Evolutionary conservation across 2,329 filamentous ascomycete species (phyloP), one percentile per base, ranked within the genome.

Genomic region (Xylariales sp.): DNA sequence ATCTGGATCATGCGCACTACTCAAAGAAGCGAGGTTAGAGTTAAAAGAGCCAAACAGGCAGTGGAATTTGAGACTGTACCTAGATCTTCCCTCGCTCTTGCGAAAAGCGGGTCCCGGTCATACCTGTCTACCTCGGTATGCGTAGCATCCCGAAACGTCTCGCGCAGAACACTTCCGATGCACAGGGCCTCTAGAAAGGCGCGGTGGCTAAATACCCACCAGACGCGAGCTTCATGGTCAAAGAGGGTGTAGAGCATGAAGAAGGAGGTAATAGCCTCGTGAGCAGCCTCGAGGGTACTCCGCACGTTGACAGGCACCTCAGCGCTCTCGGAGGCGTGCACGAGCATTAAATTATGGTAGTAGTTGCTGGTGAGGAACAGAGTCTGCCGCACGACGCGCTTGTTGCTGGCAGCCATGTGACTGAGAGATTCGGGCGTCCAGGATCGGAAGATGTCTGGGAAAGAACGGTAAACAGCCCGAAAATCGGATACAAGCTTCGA

Each of bases 151-250:
- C 62, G 65, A 4, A 59, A 53, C 15, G 69, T 65, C 54, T 81
- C 75, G 28, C 69, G 64, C 40, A 83, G 56, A 17, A 81, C 70
- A 44, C 72, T 74, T 16, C 77, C 76, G 33, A 85, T 85, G 60
- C 78, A 86, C 53, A 82, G 57, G 21, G 83, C 83, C 65, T 90
- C 85, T 37, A 90, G 70, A 53, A 90, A 90, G 0, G 85, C 85
- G 2, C 86, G 69, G 55, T 90, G 86, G 56, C 88, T 86, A 48
- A 89, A 88, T 1, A 88, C 84, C 85, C 85, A 91, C 85, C 85
- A 90, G 1, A 89, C 85, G 12, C 81, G 74, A 2, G 84, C 83
- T 63, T 91, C 86, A 13, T 69, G 67, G 48, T 83, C 78, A 44
- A 89, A 80, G 11, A 87, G 63, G 25, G 66, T 68, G 60, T 81